These are phyloP conservation scores for Amanita subjunquillea DNA, from an alignment of 768 basidiomycete species.

Conservation along the genomic window DNA sequence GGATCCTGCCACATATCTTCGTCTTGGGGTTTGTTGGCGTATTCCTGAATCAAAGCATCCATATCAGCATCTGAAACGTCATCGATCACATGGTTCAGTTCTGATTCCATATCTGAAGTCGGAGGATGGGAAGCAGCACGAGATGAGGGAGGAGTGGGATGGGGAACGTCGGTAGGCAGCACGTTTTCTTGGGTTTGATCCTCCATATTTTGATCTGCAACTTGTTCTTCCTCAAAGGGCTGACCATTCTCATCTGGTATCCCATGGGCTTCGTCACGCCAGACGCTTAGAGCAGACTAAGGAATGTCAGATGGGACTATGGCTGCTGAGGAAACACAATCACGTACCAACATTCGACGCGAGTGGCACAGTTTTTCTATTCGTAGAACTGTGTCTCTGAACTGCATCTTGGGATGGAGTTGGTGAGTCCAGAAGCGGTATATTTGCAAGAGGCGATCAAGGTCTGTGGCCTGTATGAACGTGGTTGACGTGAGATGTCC, in stretches of 20 bases:
- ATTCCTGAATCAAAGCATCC: slow-evolving; percentile 18
- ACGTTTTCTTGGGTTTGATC: slow-evolving; percentile 4
- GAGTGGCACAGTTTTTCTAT: slow-evolving; percentile 88
- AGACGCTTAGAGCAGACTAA: slow-evolving; percentile 58
- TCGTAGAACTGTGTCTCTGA: slow-evolving; percentile 74
- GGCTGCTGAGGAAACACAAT: slow-evolving; percentile 13
- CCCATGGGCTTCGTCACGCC: slow-evolving; percentile 59
- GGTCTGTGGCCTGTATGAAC: slow-evolving; percentile 55
- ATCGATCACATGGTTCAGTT: slow-evolving; percentile 12
- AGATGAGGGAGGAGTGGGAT: slow-evolving; percentile 24
- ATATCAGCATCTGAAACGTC: slow-evolving; percentile 28
- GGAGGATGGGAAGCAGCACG: slow-evolving; percentile 24
- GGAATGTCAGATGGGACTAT: slow-evolving; percentile 3
- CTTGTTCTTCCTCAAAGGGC: slow-evolving; percentile 11
- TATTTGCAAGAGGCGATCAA: slow-evolving; percentile 66
- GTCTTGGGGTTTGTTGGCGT: not conserved
- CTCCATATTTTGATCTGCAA: slow-evolving; percentile 10
- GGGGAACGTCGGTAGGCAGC: slow-evolving; percentile 15
- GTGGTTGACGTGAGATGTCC: not conserved
- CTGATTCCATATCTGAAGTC: slow-evolving; percentile 27
- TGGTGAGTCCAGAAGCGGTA: slow-evolving; percentile 96
- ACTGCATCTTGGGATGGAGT: slow-evolving; percentile 83
- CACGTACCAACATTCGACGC: slow-evolving; percentile 67
- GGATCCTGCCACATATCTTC: slow-evolving; percentile 2
- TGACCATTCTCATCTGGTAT: slow-evolving; percentile 9